A percentile compares a stretch with the other conserved stretches of the same genome.
Conservation (phyloP, 2,329 filamentous ascomycete species). For the Penicillium sumatraense region DNA sequence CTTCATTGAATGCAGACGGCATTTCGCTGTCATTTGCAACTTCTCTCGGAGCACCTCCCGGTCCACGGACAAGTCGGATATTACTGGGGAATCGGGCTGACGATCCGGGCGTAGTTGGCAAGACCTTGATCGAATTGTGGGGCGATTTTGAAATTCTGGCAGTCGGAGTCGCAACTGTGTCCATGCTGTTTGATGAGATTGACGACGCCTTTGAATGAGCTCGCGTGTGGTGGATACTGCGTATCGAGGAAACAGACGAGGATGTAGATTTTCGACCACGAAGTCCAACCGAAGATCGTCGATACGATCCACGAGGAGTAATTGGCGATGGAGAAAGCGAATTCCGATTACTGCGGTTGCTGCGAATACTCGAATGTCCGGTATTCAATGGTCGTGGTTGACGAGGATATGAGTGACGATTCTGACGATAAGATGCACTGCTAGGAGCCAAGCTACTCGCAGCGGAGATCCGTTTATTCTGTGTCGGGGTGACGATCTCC, state of each 20-base stretch:
- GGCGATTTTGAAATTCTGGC: slow-evolving; percentile 73
- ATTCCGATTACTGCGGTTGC: slow-evolving; percentile 66
- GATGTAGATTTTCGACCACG: slow-evolving; percentile 94
- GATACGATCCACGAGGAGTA: slow-evolving; percentile 84
- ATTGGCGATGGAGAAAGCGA: slow-evolving; percentile 85
- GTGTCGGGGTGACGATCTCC: slow-evolving; percentile 41
- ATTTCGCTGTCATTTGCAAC: slow-evolving; percentile 29
- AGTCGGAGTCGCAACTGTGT: slow-evolving; percentile 70
- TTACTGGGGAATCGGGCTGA: slow-evolving; percentile 77
- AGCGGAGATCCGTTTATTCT: slow-evolving; percentile 46
- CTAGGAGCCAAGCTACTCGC: slow-evolving; percentile 48
- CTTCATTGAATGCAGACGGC: slow-evolving; percentile 43
- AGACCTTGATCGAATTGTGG: slow-evolving; percentile 91
- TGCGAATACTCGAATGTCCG: slow-evolving; percentile 31
- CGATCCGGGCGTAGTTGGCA: slow-evolving; percentile 83
- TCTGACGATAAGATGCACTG: slow-evolving; percentile 47
- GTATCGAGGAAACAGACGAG: slow-evolving; percentile 89
- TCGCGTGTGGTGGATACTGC: slow-evolving; percentile 87
- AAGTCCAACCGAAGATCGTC: slow-evolving; percentile 80
- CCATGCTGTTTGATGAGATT: slow-evolving; percentile 79
- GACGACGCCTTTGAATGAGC: slow-evolving; percentile 94
- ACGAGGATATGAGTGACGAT: slow-evolving; percentile 47
- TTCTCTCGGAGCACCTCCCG: slow-evolving; percentile 34
- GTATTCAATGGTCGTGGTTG: slow-evolving; percentile 42
- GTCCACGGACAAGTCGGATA: slow-evolving; percentile 75